Conservation (phyloP, 306 rosid genomes). For the Vigna mungo region DNA sequence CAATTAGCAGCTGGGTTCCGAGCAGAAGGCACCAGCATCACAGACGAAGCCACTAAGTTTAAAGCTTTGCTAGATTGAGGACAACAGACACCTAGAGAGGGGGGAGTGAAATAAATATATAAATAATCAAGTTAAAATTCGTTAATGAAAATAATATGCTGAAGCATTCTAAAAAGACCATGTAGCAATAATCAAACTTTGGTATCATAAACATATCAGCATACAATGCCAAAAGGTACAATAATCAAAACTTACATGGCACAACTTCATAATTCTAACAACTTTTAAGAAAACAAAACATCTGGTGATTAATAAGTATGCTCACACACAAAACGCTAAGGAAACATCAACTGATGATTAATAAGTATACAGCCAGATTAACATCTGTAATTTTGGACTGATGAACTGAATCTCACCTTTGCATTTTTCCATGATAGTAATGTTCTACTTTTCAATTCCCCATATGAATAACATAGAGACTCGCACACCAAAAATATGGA, state of each 20-base stretch:
- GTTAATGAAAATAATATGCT: background rate
- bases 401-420: background rate
- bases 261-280: slow-evolving; percentile 12
- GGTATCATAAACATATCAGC: background rate
- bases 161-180: background rate
- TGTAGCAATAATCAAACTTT: slow-evolving; percentile 1
- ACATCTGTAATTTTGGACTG: background rate
- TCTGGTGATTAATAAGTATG: background rate
- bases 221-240: background rate
- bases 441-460: background rate
- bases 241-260: slow-evolving; percentile 11
- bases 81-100: slow-evolving; percentile 47
- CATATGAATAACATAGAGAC: background rate
- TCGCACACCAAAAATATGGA: background rate
- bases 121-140: background rate
- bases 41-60: slow-evolving; percentile 29
- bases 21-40: slow-evolving; percentile 33
- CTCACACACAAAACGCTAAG: slow-evolving; percentile 13
- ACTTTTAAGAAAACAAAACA: background rate
- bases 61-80: slow-evolving; percentile 41
- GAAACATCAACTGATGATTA: background rate
- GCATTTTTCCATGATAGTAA: background rate
- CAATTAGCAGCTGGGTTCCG: slow-evolving; percentile 38
- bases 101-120: too few species aligned
- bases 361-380: background rate